phyloP scores from a whole-genome alignment of 176 grass and related monocot genomes.

The Oryza glaberrima region DNA sequence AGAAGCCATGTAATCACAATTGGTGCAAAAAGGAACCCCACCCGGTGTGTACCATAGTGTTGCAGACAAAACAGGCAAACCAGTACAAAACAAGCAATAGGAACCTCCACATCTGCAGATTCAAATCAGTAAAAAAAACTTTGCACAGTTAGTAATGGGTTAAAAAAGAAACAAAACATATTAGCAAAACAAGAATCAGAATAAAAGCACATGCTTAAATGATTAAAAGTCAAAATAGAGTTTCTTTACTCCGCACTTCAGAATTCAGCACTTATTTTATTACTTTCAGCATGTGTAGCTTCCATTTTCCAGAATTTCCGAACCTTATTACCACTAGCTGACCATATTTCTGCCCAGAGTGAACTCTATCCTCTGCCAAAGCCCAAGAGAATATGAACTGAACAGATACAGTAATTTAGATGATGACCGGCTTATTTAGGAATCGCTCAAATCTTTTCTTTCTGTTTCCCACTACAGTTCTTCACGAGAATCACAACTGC shows the following conservation, averaged over 20 bases:
- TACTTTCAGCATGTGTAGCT: conserved; percentile 6
- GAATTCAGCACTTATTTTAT: neutral
- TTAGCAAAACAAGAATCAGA: conserved; percentile 30
- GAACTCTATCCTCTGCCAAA: neutral
- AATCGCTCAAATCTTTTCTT: neutral
- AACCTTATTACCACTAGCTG: conserved; percentile 26
- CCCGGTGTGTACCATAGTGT: conserved; percentile 96
- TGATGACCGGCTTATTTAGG: neutral
- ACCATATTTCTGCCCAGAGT: conserved; percentile 26
- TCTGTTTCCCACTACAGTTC: neutral
- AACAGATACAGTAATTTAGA: conserved; percentile 13
- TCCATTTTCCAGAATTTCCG: neutral
- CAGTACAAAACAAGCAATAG: conserved; percentile 80
- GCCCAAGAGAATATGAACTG: conserved; percentile 16
- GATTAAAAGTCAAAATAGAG: conserved; percentile 22
- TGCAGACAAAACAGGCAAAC: conserved; percentile 86
- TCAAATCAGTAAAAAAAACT: conserved; percentile 18
- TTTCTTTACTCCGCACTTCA: conserved; percentile 23
- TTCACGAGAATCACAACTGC: neutral
- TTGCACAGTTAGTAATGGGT: conserved; percentile 21
- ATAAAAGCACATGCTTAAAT: conserved; percentile 44
- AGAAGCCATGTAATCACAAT: conserved; percentile 90
- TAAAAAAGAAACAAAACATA: conserved; percentile 17
- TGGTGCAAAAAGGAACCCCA: conserved; percentile 93
- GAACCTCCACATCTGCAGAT: conserved; percentile 91